Base-by-base conservation (phyloP, 148 eudicot species). In the Polygonum aviculare region DNA sequence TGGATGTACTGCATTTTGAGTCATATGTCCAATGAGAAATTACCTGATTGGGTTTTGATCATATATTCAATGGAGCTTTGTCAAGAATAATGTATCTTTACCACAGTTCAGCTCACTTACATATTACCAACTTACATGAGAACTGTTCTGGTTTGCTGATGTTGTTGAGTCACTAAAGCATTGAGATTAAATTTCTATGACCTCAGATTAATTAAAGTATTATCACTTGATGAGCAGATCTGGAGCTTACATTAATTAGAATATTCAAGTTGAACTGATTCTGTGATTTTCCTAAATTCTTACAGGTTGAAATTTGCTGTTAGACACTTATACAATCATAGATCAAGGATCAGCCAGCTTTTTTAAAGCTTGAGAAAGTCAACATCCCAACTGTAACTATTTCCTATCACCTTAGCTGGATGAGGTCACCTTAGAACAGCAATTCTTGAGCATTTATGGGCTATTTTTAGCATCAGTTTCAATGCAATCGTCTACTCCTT, bases 21-120 rank as follows among this genome's bases (percentile, higher is more conserved):
- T 67, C 45, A 67, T 67, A 67, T 67, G 72, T 67, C 72, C 45
- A 67, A 67, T 67, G 72, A 36, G 45, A 35, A 67, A 15, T 65
- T 16, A 36, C 36, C 21, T 67, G 72, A 11, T 7, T 67, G 72
- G 72, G 72, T 67, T 67, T 67, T 67, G 72, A 67, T 38, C 31
- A 26, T 26, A 0, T 67, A 15, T 36, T 4, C 21, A 22, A 38
- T 36, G 41, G 44, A 67, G 72, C 36, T 67, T 36, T 41, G 8
- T 5, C 16, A 50, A 26, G 31, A 26, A 50, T 6, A 62, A 11
- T 12, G 69, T 35, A 62, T 62, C 69, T 62, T 26, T 60, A 21
- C 35, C 31, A 1, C 15, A 60, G 5, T 60, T 60, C 10, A 60
- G 7, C 3, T 33, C 2, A 2, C 60, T 0, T 4, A 16, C 19